A percentile compares a stretch with the other conserved stretches of the same genome.
These are phyloP conservation scores for Hysterangium stoloniferum DNA, from an alignment of 768 basidiomycete species.

Conservation along the genomic window DNA sequence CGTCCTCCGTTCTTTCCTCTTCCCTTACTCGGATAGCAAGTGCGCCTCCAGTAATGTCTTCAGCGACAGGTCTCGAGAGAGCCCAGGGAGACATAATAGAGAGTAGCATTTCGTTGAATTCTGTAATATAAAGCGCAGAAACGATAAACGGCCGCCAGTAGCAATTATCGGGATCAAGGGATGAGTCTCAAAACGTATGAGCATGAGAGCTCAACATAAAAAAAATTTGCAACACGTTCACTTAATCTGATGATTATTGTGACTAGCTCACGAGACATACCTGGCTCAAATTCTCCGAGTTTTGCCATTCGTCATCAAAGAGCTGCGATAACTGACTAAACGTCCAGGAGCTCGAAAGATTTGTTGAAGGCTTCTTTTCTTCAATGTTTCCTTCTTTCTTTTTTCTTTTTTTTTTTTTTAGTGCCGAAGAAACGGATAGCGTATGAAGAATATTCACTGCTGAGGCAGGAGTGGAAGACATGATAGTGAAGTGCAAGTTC, in stretches of 20 bases:
- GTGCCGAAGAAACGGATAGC: too few relatives aligned
- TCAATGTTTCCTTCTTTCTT: slow-evolving; percentile 6
- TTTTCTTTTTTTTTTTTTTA: background rate
- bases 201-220: too few relatives aligned
- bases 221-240: too few relatives aligned
- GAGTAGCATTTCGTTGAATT: slow-evolving; percentile 9
- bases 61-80: slow-evolving; percentile 3
- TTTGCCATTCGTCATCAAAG: slow-evolving; percentile 11
- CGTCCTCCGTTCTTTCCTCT: slow-evolving; percentile 4
- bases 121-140: background rate
- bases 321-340: background rate
- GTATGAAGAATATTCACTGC: background rate
- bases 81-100: slow-evolving; percentile 10
- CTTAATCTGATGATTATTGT: too few relatives aligned
- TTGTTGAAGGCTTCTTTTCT: background rate
- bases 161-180: too few relatives aligned
- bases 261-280: too few relatives aligned
- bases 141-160: too few relatives aligned
- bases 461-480: slow-evolving; percentile 4
- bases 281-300: too few relatives aligned
- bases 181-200: too few relatives aligned
- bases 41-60: slow-evolving; percentile 2
- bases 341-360: slow-evolving; percentile 4
- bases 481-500: background rate
- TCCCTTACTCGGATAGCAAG: background rate